Conservation (phyloP, 192 early-diverging fungal genomes). For the Obelidium mucronatum region DNA sequence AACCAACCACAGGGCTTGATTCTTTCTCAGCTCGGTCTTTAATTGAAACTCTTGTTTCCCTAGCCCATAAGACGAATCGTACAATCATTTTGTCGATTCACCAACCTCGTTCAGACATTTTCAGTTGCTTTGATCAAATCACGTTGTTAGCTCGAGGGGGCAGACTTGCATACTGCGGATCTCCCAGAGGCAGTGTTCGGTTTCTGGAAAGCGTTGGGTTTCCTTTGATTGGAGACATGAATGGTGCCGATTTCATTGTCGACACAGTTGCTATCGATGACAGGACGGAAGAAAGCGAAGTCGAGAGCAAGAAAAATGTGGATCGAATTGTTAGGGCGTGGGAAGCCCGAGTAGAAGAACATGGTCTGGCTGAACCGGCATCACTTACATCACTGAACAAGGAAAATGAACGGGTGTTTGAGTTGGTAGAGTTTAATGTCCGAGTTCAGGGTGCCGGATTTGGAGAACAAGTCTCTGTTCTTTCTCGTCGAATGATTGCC, state of each 20-base stretch:
- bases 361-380: neutral
- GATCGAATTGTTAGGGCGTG: constrained; percentile 39
- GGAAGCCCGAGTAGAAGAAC: neutral
- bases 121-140: constrained; percentile 82
- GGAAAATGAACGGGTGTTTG: neutral
- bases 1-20: constrained; percentile 71
- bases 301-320: constrained; percentile 17
- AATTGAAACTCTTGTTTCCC: constrained; percentile 59
- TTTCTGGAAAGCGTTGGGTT: constrained; percentile 66
- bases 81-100: constrained; percentile 88
- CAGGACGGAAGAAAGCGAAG: constrained; percentile 39
- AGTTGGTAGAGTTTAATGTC: constrained; percentile 23
- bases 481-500: constrained; percentile 32
- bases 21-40: constrained; percentile 70
- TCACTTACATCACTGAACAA: neutral
- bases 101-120: constrained; percentile 86
- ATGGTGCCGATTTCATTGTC: constrained; percentile 75
- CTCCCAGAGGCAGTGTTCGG: constrained; percentile 45
- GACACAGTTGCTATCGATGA: constrained; percentile 57
- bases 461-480: constrained; percentile 41
- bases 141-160: constrained; percentile 75
- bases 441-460: constrained; percentile 38
- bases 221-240: constrained; percentile 65
- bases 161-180: constrained; percentile 70
- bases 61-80: constrained; percentile 43